Evolutionary conservation across 192 early-diverging fungal genomes (phyloP), one percentile per base, ranked within the genome.

Genomic region (Allomyces macrogynus): DNA sequence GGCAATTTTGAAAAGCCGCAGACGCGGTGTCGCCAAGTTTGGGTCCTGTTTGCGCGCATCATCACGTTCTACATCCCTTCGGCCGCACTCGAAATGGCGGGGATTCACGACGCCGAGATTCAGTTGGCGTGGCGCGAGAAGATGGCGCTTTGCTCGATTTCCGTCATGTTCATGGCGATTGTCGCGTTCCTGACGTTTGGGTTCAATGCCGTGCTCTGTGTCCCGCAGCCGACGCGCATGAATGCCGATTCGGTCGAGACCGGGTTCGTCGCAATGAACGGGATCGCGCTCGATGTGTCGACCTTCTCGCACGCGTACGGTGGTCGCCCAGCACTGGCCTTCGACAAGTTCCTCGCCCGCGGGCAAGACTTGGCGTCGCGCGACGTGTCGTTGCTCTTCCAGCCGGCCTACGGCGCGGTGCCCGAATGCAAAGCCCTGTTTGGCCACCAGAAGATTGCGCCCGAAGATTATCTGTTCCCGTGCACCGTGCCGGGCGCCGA

Each of bases 31-130:
- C 32, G 32, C 66, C 1, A 64, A 24, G 27, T 23, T 7, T 83
- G 81, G 81, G 72, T 74, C 61, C 67, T 76, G 10, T 83, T 78
- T 71, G 79, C 78, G 60, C 73, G 77, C 49, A 65, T 79, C 23
- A 71, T 79, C 43, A 83, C 81, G 24, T 83, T 78, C 65, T 83
- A 76, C 66, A 74, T 77, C 64, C 82, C 82, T 5, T 68, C 73
- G 0, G 32, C 32, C 32, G 32, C 32, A 7, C 32, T 40, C 32
- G 32, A 40, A 40, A 40, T 40, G 32, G 32, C 32, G 5, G 32
- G 32, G 4, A 40, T 40, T 2, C 32, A 40, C 32, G 32, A 40
- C 32, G 32, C 32, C 4, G 32, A 40, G 32, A 40, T 40, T 40
- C 32, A 40, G 32, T 7, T 40, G 32, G 32, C 32, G 32, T 40